Conservation (phyloP, 169 alveolate species). For the Theileria orientalis region DNA sequence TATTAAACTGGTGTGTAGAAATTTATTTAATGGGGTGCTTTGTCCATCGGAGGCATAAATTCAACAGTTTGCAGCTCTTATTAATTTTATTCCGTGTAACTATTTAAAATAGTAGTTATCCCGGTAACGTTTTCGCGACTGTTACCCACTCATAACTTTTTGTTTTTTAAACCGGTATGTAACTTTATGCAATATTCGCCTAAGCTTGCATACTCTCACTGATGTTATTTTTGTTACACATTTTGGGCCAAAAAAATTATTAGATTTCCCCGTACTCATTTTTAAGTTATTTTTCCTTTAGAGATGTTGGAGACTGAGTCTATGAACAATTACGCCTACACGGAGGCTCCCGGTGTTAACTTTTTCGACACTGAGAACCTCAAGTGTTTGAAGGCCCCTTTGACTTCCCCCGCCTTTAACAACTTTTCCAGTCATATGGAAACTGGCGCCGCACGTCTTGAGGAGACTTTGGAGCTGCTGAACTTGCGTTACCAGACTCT, state of each 20-base stretch:
- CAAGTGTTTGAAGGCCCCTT: conserved; percentile 31
- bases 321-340: conserved; percentile 41
- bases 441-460: conserved; percentile 87
- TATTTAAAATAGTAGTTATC: not conserved
- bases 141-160: not conserved
- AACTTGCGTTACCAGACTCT: conserved; percentile 85
- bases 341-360: conserved; percentile 55
- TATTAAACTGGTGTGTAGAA: not conserved
- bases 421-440: conserved; percentile 71
- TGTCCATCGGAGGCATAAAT: not conserved
- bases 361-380: conserved; percentile 47
- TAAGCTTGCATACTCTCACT: not conserved
- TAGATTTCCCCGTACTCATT: too few species aligned
- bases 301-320: conserved; percentile 30
- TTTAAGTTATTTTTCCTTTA: not conserved
- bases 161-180: not conserved
- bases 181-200: not conserved
- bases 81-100: not conserved
- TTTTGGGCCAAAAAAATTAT: too few species aligned
- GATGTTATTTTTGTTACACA: not conserved
- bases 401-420: conserved; percentile 37
- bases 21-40: conserved; percentile 5
- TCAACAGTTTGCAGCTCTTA: not conserved
- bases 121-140: not conserved
- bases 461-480: conserved; percentile 82